These are phyloP conservation scores for Urostyla sp. DNA, from an alignment of 73 alveolate species.

Conservation along the genomic window DNA sequence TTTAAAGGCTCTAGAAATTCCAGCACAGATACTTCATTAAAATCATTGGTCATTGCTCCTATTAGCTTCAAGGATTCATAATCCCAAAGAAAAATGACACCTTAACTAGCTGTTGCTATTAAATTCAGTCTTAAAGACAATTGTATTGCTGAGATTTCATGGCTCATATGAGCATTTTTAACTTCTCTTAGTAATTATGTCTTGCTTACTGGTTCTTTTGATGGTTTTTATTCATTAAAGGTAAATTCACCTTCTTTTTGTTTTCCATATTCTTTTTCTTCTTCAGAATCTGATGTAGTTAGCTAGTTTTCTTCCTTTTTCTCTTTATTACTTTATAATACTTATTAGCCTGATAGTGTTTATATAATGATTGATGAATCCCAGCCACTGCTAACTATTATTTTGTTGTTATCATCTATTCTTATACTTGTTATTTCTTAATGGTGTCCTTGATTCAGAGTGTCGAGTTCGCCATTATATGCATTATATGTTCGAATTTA, in stretches of 20 bases:
- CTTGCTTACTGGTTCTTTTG: background rate
- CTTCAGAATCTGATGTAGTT: background rate
- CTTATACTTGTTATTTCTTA: constrained; percentile 52
- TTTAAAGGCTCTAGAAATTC: constrained; percentile 61
- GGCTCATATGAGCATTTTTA: constrained; percentile 61
- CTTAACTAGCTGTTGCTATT: constrained; percentile 64
- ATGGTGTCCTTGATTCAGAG: constrained; percentile 32
- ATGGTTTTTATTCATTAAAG: background rate
- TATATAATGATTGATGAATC: constrained; percentile 50
- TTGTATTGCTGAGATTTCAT: constrained; percentile 40
- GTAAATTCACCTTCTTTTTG: background rate
- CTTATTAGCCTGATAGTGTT: constrained; percentile 6
- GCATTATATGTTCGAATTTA: constrained; percentile 45
- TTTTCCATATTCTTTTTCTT: no score
- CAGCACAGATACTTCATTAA: constrained; percentile 44
- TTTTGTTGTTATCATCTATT: constrained; percentile 48
- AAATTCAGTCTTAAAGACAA: constrained; percentile 35
- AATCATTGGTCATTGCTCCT: constrained; percentile 54
- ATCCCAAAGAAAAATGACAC: constrained; percentile 62
- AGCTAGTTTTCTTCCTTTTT: background rate
- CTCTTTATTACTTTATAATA: background rate
- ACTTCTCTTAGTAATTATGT: constrained; percentile 37
- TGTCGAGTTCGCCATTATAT: constrained; percentile 29
- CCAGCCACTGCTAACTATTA: constrained; percentile 61
- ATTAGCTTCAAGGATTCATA: constrained; percentile 53